Base-by-base conservation (phyloP, 306 rosid genomes). In the Clitoria ternatea region DNA sequence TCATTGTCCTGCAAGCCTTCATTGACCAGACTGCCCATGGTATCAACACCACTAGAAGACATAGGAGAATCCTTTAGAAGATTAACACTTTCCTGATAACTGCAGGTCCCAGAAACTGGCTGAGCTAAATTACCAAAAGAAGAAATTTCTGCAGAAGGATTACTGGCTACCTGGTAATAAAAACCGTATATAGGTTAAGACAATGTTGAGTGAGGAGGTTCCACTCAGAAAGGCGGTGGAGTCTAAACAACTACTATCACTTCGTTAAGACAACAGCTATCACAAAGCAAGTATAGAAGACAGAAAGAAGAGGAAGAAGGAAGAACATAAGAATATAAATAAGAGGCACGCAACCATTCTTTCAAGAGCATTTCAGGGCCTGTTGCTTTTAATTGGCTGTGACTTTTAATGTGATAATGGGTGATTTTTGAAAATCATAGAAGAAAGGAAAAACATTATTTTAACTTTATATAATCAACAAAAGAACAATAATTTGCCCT, bases 1-100 rank as follows among this genome's bases (percentile, higher is more conserved):
- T 76, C 85, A 77, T 80, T 70, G 45, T 65, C 87, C 85, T 82
- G 87, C 85, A 94, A 77, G 72, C 86, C 79, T 36, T 76, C 85
- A 77, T 80, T 70, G 45, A 69, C 87, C 85, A 78, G 61, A 71
- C 72, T 69, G 56, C 72, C 77, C 56, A 23, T 18, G 50, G 87
- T 79, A 74, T 68, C 81, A 84, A 39, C 70, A 59, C 72, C 54
- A 19, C 44, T 71, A 63, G 26, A 35, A 67, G 84, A 52, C 59
- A 55, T 54, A 50, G 80, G 75, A 81, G 54, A 45, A 66, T 24
- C 66, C 62, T 62, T 42, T 27, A 67, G 81, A 69, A 70, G 43
- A 78, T 80, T 62, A 52, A 18, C 59, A 43, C 62, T 73, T 39
- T 65, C 85, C 4, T 40, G 75, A 54, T 74, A 80, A 83, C 70